These are phyloP conservation scores for Wickerhamomyces chaumierensis DNA, from an alignment of 805 yeast genomes.

Conservation along the genomic window DNA sequence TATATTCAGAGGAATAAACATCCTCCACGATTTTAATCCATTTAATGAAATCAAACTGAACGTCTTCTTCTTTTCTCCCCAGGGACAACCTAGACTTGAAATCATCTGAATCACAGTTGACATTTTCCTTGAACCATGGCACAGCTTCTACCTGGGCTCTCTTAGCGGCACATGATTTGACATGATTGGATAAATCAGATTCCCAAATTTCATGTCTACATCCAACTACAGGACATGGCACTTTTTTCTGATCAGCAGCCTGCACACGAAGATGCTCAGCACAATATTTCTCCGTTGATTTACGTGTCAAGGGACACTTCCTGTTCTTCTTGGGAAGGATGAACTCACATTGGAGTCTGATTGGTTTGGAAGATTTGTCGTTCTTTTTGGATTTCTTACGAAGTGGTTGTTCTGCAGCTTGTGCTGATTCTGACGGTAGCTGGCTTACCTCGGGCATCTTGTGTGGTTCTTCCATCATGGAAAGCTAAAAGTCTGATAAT, in stretches of 20 bases:
- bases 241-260: conserved; percentile 25
- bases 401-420: too few relatives aligned
- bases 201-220: conserved; percentile 65
- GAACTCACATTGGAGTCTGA: conserved; percentile 33
- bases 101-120: conserved; percentile 25
- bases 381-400: too few relatives aligned
- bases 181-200: conserved; percentile 41
- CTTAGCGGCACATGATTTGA: conserved; percentile 47
- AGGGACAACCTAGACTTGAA: not conserved
- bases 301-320: conserved; percentile 51
- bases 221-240: conserved; percentile 73
- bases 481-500: too few relatives aligned
- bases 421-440: too few relatives aligned
- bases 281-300: conserved; percentile 38
- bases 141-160: conserved; percentile 20
- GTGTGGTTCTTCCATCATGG: too few relatives aligned
- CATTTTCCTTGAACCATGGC: conserved; percentile 39
- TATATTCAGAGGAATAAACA: conserved; percentile 21
- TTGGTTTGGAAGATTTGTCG: not conserved
- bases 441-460: too few relatives aligned
- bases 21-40: conserved; percentile 26
- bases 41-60: conserved; percentile 12
- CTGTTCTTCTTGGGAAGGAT: conserved; percentile 39
- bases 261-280: conserved; percentile 41
- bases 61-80: conserved; percentile 6